These are phyloP conservation scores for Umbellularia californica DNA, from an alignment of 164 flowering plant genomes.

Conservation along the genomic window DNA sequence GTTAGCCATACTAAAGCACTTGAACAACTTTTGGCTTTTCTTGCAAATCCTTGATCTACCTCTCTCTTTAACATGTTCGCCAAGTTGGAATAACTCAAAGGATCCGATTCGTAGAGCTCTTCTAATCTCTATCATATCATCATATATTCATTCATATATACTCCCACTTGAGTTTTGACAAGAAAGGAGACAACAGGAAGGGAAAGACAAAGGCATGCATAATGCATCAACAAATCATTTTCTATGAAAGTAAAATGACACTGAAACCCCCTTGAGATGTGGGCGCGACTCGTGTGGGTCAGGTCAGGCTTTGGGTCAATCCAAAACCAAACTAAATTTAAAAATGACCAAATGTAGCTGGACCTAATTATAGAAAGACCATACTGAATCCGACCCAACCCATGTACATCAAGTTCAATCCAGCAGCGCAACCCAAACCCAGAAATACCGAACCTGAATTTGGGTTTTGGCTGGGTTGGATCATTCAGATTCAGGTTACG, in stretches of 20 bases:
- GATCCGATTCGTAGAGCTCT: slow-evolving; percentile 43
- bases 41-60: slow-evolving; percentile 57
- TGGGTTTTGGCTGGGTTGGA: too few relatives aligned
- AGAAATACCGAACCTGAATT: too few relatives aligned
- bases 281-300: too few relatives aligned
- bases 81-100: slow-evolving; percentile 46
- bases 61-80: slow-evolving; percentile 72
- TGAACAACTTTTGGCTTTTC: slow-evolving; percentile 46
- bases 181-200: neutral
- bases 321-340: too few relatives aligned
- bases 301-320: too few relatives aligned
- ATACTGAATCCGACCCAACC: too few relatives aligned
- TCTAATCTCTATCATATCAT: slow-evolving; percentile 55
- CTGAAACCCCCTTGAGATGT: neutral
- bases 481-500: too few relatives aligned
- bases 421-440: too few relatives aligned
- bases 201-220: neutral
- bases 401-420: too few relatives aligned
- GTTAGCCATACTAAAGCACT: slow-evolving; percentile 83
- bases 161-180: neutral
- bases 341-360: too few relatives aligned
- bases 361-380: too few relatives aligned
- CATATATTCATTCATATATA: neutral
- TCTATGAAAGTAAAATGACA: neutral
- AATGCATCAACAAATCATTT: neutral